These are phyloP conservation scores for Aspergillus saccharolyticus DNA, from an alignment of 495 filamentous ascomycete genomes.

Conservation along the genomic window DNA sequence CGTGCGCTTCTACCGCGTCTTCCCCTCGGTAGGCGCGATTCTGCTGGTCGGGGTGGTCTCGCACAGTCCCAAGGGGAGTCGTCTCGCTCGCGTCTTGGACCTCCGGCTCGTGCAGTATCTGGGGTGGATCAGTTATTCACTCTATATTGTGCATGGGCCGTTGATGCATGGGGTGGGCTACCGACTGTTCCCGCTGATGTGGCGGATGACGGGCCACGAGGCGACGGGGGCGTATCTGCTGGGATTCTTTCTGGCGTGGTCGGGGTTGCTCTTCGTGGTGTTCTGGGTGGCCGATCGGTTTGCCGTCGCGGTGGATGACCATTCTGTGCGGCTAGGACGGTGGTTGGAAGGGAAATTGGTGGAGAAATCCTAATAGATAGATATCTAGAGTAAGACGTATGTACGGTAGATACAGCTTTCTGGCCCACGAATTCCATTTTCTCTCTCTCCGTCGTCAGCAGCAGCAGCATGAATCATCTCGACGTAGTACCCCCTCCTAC, in stretches of 20 bases:
- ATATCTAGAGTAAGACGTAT: too few relatives aligned
- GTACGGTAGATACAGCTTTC: too few relatives aligned
- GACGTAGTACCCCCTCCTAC: not conserved
- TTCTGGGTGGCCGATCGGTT: too few relatives aligned
- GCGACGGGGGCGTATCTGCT: not conserved
- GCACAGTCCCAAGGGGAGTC: not conserved
- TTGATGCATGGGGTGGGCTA: not conserved
- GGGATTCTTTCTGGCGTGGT: not conserved
- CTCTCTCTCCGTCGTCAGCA: not conserved
- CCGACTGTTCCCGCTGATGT: not conserved
- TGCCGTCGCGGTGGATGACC: too few relatives aligned
- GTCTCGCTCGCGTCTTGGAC: not conserved
- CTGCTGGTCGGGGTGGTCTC: not conserved
- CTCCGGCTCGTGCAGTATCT: not conserved
- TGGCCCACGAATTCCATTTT: too few relatives aligned
- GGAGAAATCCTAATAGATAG: too few relatives aligned
- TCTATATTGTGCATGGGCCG: slow-evolving; percentile 1
- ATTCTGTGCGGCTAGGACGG: too few relatives aligned
- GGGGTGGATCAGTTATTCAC: not conserved
- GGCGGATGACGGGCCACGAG: not conserved
- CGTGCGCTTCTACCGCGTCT: not conserved
- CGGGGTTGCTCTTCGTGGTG: not conserved
- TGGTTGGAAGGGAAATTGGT: too few relatives aligned
- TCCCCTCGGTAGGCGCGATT: not conserved
- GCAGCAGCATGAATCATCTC: not conserved